Conservation (phyloP, 2,329 filamentous ascomycete species). For the Harringtonia aguacate region DNA sequence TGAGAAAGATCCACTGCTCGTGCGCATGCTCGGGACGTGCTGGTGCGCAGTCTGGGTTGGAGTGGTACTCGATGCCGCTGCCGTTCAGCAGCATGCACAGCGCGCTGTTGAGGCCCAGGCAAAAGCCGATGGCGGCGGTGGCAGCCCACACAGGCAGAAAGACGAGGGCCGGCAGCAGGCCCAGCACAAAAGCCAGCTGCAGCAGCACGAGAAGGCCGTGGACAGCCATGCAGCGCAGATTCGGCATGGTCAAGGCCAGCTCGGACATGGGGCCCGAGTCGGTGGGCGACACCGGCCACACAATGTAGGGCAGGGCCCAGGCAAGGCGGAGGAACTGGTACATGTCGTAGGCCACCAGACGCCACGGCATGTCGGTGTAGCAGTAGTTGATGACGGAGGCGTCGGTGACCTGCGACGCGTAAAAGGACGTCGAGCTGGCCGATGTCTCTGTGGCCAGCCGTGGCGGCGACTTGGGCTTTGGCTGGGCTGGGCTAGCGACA, state of each 20-base stretch:
- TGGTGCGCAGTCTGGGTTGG: conserved; percentile 41
- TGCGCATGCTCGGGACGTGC: conserved; percentile 38
- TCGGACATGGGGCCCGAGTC: conserved; percentile 50
- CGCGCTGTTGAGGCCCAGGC: conserved; percentile 37
- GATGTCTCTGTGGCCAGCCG: background rate
- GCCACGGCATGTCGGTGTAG: conserved; percentile 46
- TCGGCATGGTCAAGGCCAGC: conserved; percentile 45
- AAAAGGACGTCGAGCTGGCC: conserved; percentile 28
- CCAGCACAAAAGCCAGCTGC: conserved; percentile 51
- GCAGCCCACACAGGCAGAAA: conserved; percentile 40
- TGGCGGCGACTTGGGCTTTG: background rate
- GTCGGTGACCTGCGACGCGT: conserved; percentile 48
- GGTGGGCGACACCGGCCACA: conserved; percentile 45
- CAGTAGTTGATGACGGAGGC: conserved; percentile 47
- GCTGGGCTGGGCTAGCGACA: too few species aligned
- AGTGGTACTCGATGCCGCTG: conserved; percentile 37
- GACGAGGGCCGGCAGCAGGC: conserved; percentile 41
- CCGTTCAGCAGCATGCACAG: conserved; percentile 46
- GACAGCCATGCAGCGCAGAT: conserved; percentile 44
- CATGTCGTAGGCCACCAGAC: conserved; percentile 40
- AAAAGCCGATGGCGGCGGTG: conserved; percentile 25
- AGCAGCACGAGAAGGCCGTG: conserved; percentile 47
- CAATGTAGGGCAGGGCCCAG: conserved; percentile 48
- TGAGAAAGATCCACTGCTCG: conserved; percentile 74
- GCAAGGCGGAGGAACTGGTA: conserved; percentile 42